Conservation (phyloP, 106 monocot species). For the Gastrodia elata region DNA sequence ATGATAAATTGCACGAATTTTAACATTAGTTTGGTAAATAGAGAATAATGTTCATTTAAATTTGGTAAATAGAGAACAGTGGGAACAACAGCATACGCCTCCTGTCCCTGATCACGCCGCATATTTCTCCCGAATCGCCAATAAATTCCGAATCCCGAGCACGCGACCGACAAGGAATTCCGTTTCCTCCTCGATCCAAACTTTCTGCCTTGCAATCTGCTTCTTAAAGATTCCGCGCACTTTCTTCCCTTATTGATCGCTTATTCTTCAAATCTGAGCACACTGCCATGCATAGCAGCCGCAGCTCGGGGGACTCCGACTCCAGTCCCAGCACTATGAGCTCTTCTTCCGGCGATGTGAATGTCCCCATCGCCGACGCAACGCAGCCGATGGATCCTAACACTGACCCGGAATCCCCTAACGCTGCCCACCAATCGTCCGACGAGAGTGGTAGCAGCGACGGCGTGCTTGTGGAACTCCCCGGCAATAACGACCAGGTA, state of each 20-base stretch:
- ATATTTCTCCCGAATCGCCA: background rate
- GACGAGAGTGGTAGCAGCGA: conserved; percentile 70
- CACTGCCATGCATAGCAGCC: conserved; percentile 9
- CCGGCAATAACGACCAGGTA: conserved; percentile 38
- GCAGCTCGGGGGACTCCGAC: conserved; percentile 21
- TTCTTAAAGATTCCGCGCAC: background rate
- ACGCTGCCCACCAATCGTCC: conserved; percentile 24
- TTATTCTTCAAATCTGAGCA: background rate
- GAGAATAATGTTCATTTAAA: no score
- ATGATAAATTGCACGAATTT: no score
- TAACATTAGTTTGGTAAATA: no score
- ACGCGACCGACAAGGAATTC: background rate
- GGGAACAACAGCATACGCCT: no score
- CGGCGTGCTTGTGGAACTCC: conserved; percentile 90
- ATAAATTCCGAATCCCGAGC: background rate
- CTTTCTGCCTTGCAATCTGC: background rate
- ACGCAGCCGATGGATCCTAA: conserved; percentile 1
- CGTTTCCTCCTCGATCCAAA: background rate
- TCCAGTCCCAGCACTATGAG: conserved; percentile 17
- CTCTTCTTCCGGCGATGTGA: conserved; percentile 5
- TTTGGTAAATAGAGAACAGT: no score
- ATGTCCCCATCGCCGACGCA: conserved; percentile 2
- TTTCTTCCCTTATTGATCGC: background rate
- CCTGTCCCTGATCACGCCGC: no score
- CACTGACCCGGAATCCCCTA: conserved; percentile 14